These are phyloP conservation scores for Ascochyta rabiei DNA, from an alignment of 2,329 filamentous ascomycete species.

Conservation along the genomic window DNA sequence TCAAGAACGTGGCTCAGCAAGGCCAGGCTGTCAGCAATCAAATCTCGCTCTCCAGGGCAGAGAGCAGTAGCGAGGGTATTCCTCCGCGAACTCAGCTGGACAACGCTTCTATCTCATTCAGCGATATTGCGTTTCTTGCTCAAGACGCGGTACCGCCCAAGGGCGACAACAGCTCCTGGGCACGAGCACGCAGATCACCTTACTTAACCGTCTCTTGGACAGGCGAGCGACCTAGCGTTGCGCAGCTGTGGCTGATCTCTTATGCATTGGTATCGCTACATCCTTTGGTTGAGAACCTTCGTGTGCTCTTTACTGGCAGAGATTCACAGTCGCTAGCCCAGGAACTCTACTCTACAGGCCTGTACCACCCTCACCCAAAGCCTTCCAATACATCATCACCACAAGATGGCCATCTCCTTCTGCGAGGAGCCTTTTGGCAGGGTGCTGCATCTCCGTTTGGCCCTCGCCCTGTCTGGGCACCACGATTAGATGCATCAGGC, in stretches of 20 bases:
- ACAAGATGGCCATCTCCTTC: conserved; percentile 54
- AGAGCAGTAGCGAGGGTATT: conserved; percentile 26
- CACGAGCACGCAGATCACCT: conserved; percentile 53
- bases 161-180: conserved; percentile 51
- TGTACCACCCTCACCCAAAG: conserved; percentile 52
- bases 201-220: conserved; percentile 52
- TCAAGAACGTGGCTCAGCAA: conserved; percentile 32
- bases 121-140: conserved; percentile 34
- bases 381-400: conserved; percentile 42
- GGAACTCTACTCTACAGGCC: conserved; percentile 51
- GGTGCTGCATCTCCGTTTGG: conserved; percentile 52
- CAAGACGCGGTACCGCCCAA: conserved; percentile 32
- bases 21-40: conserved; percentile 28
- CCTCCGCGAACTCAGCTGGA: conserved; percentile 36
- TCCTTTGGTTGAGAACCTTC: conserved; percentile 53
- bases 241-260: conserved; percentile 56
- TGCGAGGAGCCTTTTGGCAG: conserved; percentile 58
- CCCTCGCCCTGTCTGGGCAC: conserved; percentile 49
- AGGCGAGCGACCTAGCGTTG: conserved; percentile 49
- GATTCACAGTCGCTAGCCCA: conserved; percentile 46
- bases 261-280: conserved; percentile 54
- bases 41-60: conserved; percentile 28
- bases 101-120: conserved; percentile 37
- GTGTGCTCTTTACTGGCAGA: conserved; percentile 49
- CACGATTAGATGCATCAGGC: conserved; percentile 42